Evolutionary conservation across 2,329 filamentous ascomycete genomes (phyloP).

Genomic region (Fusarium drepaniforme): DNA sequence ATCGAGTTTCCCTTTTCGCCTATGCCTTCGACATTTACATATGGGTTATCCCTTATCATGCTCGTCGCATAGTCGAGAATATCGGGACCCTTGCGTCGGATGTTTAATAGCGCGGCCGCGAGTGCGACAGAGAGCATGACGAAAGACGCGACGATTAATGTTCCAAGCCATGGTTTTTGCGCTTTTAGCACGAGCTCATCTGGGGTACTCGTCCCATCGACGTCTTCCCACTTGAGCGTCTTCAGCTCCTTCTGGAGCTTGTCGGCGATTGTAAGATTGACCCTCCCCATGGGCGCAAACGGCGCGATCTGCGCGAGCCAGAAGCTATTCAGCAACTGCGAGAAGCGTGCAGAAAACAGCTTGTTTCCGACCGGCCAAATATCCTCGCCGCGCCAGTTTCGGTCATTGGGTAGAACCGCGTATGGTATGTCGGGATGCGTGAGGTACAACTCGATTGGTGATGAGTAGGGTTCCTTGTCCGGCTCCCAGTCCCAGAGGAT

Average conservation of each 20-base stretch:
- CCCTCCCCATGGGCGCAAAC: constrained; percentile 1
- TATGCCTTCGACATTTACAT: background rate
- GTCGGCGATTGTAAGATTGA: background rate
- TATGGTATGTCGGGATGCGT: constrained; percentile 7
- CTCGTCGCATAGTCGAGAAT: constrained; percentile 12
- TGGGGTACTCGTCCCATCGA: background rate
- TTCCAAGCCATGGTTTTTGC: constrained; percentile 2
- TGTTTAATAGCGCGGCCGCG: constrained; percentile 8
- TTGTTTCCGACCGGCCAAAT: constrained; percentile 1
- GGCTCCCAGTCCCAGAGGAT: constrained; percentile 6
- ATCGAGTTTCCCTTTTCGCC: background rate
- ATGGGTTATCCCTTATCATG: constrained; percentile 15
- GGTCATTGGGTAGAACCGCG: constrained; percentile 1
- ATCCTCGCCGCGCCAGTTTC: constrained; percentile 3
- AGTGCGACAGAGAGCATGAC: background rate
- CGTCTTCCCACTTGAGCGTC: background rate
- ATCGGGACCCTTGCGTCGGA: constrained; percentile 9
- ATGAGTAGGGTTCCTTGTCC: background rate
- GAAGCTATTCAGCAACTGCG: constrained; percentile 14
- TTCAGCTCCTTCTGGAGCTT: background rate
- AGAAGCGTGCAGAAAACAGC: constrained; percentile 6
- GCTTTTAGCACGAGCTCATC: background rate
- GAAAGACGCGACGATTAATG: constrained; percentile 1
- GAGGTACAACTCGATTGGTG: constrained; percentile 9
- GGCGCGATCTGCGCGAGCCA: constrained; percentile 18